Base-by-base conservation (phyloP, 768 basidiomycete species). In the Phallus indusiatus region DNA sequence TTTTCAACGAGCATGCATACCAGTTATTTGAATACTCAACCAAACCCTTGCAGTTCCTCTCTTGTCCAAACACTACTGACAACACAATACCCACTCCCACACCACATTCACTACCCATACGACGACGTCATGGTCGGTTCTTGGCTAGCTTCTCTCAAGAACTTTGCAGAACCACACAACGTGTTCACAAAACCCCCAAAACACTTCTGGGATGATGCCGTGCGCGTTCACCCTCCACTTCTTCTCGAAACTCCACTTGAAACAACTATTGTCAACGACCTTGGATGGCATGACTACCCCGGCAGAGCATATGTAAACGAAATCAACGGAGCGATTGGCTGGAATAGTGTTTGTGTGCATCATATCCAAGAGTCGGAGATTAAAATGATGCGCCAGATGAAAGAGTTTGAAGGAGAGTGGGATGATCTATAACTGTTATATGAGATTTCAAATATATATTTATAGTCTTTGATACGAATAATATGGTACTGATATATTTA, bases 391-490 rank as follows among this genome's bases (percentile, higher is more conserved):
- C 11, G 54, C 9, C 7, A 28, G 11, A 55, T 34, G 37, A 22
- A 34, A 37, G 54, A 55, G 36, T 28, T 55, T n/a, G 12, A 22
- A 37, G 54, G 54, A 47, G 54, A 55, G n/a, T 55, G 54, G 54
- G 42, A 42, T 28, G 7, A 28, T 28, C 28, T 3, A 28, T 28
- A 28, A 28, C 2, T 28, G 2, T 28, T 28, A 28, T 28, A 3
- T 7, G 28, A 28, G 28, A 3, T 28, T 28, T 28, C 7, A 28
- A 2, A 28, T 28, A 28, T 28, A 28, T 7, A 28, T 7, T 28
- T 28, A 28, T 28, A 28, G 28, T 28, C 28, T 28, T 28, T 28
- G n/a, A n/a, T 28, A 2, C 2, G 28, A 7, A 28, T 28, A 28
- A 28, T 28, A 28, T 7, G 2, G 7, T 28, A 28, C 2, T 28